Percentiles rank a stretch among this genome's conserved stretches.
Conservation (phyloP, 257 asterid genomes). For the Solanum lycopersicoides region DNA sequence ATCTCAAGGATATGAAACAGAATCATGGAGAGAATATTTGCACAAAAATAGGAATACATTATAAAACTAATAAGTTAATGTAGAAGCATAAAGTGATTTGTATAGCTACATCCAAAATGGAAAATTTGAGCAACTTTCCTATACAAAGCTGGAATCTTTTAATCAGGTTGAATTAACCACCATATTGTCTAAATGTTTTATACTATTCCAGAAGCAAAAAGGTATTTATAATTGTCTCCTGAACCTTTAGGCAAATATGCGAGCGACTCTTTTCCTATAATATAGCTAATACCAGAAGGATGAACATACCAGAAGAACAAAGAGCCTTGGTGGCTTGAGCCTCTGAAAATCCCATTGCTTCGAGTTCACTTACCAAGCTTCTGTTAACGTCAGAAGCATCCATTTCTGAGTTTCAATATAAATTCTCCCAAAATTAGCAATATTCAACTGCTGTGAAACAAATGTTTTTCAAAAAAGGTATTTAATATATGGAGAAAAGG, state of each 20-base stretch:
- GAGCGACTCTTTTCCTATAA: neutral
- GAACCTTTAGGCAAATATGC: neutral
- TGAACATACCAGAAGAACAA: constrained; percentile 36
- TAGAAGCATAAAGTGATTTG: neutral
- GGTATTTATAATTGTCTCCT: neutral
- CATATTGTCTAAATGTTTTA: neutral
- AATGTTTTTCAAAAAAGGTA: neutral
- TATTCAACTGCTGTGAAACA: neutral
- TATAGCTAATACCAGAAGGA: neutral
- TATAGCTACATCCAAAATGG: neutral
- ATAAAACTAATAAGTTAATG: neutral
- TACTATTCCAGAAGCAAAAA: neutral
- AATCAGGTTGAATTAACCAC: neutral
- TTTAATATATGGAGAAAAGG: neutral
- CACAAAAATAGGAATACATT: neutral
- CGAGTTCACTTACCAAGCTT: constrained; percentile 50
- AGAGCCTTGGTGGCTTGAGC: constrained; percentile 48
- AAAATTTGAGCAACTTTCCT: neutral
- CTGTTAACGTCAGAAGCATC: constrained; percentile 21
- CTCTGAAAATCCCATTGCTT: constrained; percentile 61
- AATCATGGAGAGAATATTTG: neutral
- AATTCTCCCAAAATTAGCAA: neutral
- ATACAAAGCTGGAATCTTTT: neutral
- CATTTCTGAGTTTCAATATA: constrained; percentile 18
- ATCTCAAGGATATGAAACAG: neutral